Evolutionary conservation across 2,329 filamentous ascomycete species (phyloP).

Genomic region (Cercospora sp.): DNA sequence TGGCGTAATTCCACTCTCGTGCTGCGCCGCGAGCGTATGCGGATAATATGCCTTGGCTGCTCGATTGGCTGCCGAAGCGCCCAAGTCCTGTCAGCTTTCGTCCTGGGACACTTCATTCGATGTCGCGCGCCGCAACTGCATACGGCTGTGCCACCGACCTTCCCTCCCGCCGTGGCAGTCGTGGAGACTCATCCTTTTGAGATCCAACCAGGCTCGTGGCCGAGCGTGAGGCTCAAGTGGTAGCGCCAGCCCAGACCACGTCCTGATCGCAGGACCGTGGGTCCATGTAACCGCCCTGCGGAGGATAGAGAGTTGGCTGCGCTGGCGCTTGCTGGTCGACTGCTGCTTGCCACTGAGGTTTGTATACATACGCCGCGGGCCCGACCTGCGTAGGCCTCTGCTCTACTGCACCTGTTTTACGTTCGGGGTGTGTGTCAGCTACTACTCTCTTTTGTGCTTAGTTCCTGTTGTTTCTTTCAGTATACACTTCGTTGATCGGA

Average conservation of each 20-base stretch:
- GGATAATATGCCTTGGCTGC: not conserved
- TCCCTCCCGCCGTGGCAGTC: slow-evolving; percentile 8
- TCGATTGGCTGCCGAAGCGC: slow-evolving; percentile 25
- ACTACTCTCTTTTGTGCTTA: slow-evolving; percentile 31
- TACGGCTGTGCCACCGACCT: slow-evolving; percentile 18
- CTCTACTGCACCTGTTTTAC: slow-evolving; percentile 26
- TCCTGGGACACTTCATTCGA: slow-evolving; percentile 15
- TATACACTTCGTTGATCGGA: slow-evolving; percentile 48
- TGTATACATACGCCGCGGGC: slow-evolving; percentile 32
- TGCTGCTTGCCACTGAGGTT: slow-evolving; percentile 16
- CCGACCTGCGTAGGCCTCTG: slow-evolving; percentile 25
- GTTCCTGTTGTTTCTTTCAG: slow-evolving; percentile 30
- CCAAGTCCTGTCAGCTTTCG: slow-evolving; percentile 19
- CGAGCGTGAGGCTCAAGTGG: slow-evolving; percentile 30
- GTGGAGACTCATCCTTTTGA: slow-evolving; percentile 20
- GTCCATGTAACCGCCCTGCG: slow-evolving; percentile 34
- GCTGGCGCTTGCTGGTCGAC: slow-evolving; percentile 25
- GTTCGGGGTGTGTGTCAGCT: slow-evolving; percentile 27
- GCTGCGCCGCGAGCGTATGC: slow-evolving; percentile 1
- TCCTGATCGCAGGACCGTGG: slow-evolving; percentile 25
- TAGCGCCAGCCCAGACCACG: slow-evolving; percentile 38
- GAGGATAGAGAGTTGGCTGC: slow-evolving; percentile 22
- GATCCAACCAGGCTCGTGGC: slow-evolving; percentile 25
- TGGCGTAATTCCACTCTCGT: not conserved
- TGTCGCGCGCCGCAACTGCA: slow-evolving; percentile 8